Evolutionary conservation across 352 stramenopile genomes (phyloP), one percentile per base, ranked within the genome.

Genomic region (Phytophthora melonis): DNA sequence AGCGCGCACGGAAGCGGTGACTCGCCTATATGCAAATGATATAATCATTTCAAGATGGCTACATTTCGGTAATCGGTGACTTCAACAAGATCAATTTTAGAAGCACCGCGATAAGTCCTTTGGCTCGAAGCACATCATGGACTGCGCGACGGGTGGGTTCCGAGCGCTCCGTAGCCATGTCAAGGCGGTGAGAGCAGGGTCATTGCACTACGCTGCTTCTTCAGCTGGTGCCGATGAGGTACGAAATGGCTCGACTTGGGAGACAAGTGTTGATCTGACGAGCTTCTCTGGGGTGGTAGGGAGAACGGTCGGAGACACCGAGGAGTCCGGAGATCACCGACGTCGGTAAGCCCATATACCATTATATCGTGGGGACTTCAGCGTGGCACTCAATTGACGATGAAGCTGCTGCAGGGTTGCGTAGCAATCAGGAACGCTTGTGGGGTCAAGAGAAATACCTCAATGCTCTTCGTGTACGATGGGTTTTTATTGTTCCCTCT

Each of bases 151-250:
- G 5, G 66, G 67, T 23, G 75, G 82, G 55, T 87, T 89, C 45
- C 75, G 72, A 52, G 72, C 75, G 25, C 78, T 87, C 5, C 78
- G 76, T 13, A 80, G 52, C n/a, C 82, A 85, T 34, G 78, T 87
- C 1, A 79, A 80, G 21, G 72, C 69, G 3, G 49, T 62, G 11
- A 90, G 82, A 59, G 53, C 66, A 16, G 55, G 7, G 1, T 27
- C 36, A 6, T 43, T 13, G 36, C 41, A 39, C 16, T 52, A 8
- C 16, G 18, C 14, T 14, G 13, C 25, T 61, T 53, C 16, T 13
- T 54, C 36, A 19, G 11, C 8, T 10, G 11, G 54, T 27, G 25
- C 69, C 27, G 65, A 72, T 27, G 25, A 63, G n/a, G 58, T 70
- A 18, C 30, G 23, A 32, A 18, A 14, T 43, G 18, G 41, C 7